Evolutionary conservation across 441 rosid species (phyloP).

Genomic region (Cnidoscolus chayamansa): DNA sequence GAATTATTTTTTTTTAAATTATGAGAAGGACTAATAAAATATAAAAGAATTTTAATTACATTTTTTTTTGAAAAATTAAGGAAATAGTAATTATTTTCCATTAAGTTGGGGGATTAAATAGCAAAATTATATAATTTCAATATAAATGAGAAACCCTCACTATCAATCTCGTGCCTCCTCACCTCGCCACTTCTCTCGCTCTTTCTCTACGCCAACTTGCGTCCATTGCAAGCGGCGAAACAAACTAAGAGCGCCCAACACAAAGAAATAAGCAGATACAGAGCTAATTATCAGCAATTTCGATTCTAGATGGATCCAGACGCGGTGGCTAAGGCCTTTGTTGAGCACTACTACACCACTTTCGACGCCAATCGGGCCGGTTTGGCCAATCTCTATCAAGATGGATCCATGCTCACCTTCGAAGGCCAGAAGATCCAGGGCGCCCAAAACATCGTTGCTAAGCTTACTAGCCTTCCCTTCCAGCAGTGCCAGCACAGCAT

Average conservation of each 20-base stretch:
- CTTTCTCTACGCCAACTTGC: neutral
- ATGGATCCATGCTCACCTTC: constrained; percentile 84
- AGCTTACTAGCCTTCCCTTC: constrained; percentile 78
- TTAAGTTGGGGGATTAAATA: no score
- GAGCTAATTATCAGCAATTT: no score
- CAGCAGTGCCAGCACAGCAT: constrained; percentile 86
- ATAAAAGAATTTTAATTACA: no score
- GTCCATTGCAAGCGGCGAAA: constrained; percentile 13
- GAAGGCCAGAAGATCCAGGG: constrained; percentile 96
- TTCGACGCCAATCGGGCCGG: constrained; percentile 74
- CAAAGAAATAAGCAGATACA: neutral
- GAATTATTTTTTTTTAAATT: no score
- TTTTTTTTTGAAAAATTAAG: no score
- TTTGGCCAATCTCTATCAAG: constrained; percentile 71
- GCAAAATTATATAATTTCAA: no score
- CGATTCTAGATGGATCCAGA: constrained; percentile 68
- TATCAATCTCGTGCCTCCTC: neutral
- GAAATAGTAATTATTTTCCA: no score
- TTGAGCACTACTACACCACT: constrained; percentile 88
- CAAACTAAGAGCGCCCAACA: neutral
- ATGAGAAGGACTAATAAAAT: no score
- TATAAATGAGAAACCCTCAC: constrained; percentile 1
- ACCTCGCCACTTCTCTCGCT: neutral
- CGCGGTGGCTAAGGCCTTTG: constrained; percentile 80
- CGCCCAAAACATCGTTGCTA: constrained; percentile 72